Percentiles rank a stretch among this genome's conserved stretches.
phyloP scores from a whole-genome alignment of 1,284 basidiomycete genomes.

The Cryptococcus sp. region DNA sequence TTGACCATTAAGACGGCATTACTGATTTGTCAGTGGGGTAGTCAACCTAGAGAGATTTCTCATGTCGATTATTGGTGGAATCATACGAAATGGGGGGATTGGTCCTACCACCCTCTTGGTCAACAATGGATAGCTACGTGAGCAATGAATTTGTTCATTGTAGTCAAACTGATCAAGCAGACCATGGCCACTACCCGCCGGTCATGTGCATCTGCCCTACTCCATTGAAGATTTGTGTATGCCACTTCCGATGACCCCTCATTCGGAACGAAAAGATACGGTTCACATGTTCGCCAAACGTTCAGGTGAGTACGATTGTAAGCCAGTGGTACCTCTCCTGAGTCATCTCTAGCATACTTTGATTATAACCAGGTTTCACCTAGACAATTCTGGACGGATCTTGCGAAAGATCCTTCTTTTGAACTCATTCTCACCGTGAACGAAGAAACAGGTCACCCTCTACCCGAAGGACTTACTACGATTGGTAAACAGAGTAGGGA shows the following conservation, averaged over 20 bases:
- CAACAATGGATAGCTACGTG: conserved; percentile 38
- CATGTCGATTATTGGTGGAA: conserved; percentile 31
- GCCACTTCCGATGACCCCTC: conserved; percentile 17
- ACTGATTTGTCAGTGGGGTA: conserved; percentile 25
- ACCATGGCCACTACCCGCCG: conserved; percentile 29
- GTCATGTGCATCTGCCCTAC: conserved; percentile 35
- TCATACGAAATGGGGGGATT: conserved; percentile 26
- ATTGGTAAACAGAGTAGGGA: conserved; percentile 21
- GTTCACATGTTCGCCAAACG: conserved; percentile 41
- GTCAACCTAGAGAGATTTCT: conserved; percentile 17
- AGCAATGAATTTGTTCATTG: background rate
- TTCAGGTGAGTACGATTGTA: conserved; percentile 17
- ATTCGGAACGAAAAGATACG: conserved; percentile 22
- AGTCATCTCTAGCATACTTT: conserved; percentile 19
- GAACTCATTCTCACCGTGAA: conserved; percentile 27
- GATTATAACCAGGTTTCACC: conserved; percentile 14
- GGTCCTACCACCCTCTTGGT: conserved; percentile 40
- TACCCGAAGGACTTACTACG: conserved; percentile 32
- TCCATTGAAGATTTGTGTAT: conserved; percentile 39
- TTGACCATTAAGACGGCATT: background rate
- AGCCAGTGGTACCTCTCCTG: background rate
- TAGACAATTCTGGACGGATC: conserved; percentile 18
- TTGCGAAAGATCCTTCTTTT: conserved; percentile 15
- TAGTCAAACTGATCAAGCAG: conserved; percentile 10
- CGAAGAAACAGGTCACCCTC: conserved; percentile 18